Evolutionary conservation across 139 green algal genomes (phyloP).

Genomic region (Chlamydomonas schloesseri): DNA sequence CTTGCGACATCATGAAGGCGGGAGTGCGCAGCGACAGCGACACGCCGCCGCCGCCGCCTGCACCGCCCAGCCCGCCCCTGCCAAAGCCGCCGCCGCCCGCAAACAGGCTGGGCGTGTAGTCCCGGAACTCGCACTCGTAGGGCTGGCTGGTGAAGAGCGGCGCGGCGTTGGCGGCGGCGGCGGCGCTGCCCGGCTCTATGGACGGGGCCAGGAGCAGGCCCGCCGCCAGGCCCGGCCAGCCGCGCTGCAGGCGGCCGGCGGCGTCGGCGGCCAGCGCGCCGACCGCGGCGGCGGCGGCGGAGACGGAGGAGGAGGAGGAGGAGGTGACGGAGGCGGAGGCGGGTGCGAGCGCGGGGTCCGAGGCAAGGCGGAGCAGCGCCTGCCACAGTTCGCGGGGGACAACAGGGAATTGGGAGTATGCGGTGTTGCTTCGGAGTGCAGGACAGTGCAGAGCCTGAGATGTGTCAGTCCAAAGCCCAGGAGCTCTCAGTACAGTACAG

Average conservation of each 20-base stretch:
- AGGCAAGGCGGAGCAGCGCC: slow-evolving; percentile 23
- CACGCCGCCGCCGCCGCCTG: not conserved
- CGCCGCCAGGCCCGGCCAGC: not conserved
- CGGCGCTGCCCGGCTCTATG: not conserved
- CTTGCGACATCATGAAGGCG: slow-evolving; percentile 25
- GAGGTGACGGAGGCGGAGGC: not conserved
- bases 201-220: slow-evolving; percentile 25
- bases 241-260: not conserved
- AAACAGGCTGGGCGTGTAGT: slow-evolving; percentile 41
- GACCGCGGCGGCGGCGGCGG: not conserved
- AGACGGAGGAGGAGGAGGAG: not conserved
- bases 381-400: too few species aligned
- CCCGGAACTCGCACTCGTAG: slow-evolving; percentile 40
- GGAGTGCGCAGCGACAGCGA: slow-evolving; percentile 17
- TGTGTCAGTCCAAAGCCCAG: too few species aligned
- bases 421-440: too few species aligned
- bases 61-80: too few species aligned
- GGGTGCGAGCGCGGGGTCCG: not conserved
- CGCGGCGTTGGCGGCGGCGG: not conserved
- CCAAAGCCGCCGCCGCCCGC: not conserved
- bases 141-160: slow-evolving; percentile 8
- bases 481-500: too few species aligned
- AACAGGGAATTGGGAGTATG: too few species aligned
- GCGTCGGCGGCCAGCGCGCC: not conserved
- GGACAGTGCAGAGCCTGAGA: too few species aligned